Conservation (phyloP, 139 green algal genomes). For the Diplosphaera chodatii region DNA sequence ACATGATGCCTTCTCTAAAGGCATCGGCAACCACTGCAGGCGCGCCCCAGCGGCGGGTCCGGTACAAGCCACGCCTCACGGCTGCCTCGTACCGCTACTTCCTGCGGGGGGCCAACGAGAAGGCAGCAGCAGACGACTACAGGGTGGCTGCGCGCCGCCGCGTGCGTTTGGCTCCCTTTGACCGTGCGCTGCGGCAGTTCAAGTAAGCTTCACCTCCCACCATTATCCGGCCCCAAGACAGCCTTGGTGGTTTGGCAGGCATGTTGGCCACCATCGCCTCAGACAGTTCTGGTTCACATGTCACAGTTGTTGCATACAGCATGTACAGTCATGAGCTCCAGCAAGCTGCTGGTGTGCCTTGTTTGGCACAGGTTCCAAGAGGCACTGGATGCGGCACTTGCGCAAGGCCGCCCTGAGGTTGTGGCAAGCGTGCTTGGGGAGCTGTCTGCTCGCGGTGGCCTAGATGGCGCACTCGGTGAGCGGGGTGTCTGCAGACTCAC, state of each 20-base stretch:
- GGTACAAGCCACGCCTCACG: conserved; percentile 39
- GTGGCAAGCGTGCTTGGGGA: conserved; percentile 77
- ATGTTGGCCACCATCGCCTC: too few relatives aligned
- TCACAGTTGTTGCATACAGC: too few relatives aligned
- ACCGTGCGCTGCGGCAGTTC: conserved; percentile 65
- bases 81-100: conserved; percentile 80
- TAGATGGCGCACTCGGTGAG: conserved; percentile 53
- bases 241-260: too few relatives aligned
- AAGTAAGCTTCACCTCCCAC: too few relatives aligned
- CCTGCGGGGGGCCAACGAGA: conserved; percentile 58
- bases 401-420: conserved; percentile 50
- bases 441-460: conserved; percentile 52
- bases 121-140: conserved; percentile 46
- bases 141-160: conserved; percentile 41
- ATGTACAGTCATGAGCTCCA: neutral
- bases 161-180: conserved; percentile 56
- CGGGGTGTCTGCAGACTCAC: too few relatives aligned
- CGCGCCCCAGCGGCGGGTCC: neutral
- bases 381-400: conserved; percentile 74
- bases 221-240: too few relatives aligned
- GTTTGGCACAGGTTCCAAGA: conserved; percentile 53
- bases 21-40: conserved; percentile 6
- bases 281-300: too few relatives aligned
- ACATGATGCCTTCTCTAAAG: too few relatives aligned
- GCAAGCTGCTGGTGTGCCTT: neutral